Base-by-base conservation (phyloP, 495 filamentous ascomycete species). In the Friedmanniomyces endolithicus region DNA sequence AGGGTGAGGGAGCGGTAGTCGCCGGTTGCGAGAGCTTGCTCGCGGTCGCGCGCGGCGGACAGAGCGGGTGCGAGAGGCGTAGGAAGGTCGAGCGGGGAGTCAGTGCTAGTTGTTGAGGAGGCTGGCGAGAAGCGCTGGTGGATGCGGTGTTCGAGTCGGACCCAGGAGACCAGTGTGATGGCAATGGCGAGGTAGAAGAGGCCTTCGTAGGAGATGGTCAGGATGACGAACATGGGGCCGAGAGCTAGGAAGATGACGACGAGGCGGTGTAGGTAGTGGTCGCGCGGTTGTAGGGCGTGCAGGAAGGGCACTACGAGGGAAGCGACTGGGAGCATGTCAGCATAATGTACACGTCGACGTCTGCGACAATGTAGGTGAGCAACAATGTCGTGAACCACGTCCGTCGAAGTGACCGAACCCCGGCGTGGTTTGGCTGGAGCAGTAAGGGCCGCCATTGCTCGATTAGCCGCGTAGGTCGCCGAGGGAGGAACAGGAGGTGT, bases 181-280 rank as follows among this genome's bases (percentile, higher is more conserved):
- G 81, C 89, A 70, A 96, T 97, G 19, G 82, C 82, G 58, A 95
- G 77, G 73, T 95, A 97, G 71, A 99, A 99, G 2, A 99, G 74
- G 0, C 94, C 92, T 67, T 99, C 94, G 74, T 95, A 99, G 17
- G 89, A 94, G 67, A 96, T 97, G 23, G 89, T 95, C 56, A 99
- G 84, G 61, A 97, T 86, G 65, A 99, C 85, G 66, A 99, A 99
- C 11, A 83, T 83, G 0, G 94, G 94, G 0, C 89, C 83, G 64
- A 94, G 97, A 12, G 90, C 87, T 40, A 99, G 76, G 74, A 97
- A 99, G 37, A 97, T 78, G 59, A 95, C 78, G 64, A 90, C 74
- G 16, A 97, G 74, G 31, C 90, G 81, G 67, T 97, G 90, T 57
- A 97, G 76, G 64, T 96, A 95, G 70, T 95, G 80, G 58, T 75